Conservation (phyloP, 169 alveolate genomes). For the Plasmodium relictum region DNA sequence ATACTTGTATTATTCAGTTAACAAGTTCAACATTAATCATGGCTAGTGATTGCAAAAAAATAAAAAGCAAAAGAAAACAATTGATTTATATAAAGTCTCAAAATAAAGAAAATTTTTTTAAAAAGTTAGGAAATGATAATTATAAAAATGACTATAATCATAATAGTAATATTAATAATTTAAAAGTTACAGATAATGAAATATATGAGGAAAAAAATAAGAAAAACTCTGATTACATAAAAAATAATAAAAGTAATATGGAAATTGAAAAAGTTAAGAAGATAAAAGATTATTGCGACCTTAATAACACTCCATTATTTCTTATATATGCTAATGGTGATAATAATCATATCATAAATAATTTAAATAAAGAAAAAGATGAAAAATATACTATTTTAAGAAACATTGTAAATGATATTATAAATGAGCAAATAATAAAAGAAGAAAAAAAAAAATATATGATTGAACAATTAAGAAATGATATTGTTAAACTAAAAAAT, state of each 20-base stretch:
- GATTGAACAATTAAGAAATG: constrained; percentile 20
- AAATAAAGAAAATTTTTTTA: constrained; percentile 29
- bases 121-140: constrained; percentile 11
- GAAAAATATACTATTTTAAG: constrained; percentile 18
- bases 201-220: not conserved
- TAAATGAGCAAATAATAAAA: constrained; percentile 12
- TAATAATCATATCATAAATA: not conserved
- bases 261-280: not conserved
- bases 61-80: constrained; percentile 70
- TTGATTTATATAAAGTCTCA: constrained; percentile 46
- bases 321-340: constrained; percentile 22
- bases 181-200: not conserved
- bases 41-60: constrained; percentile 67
- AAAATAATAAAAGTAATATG: not conserved
- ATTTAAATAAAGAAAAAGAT: not conserved
- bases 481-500: constrained; percentile 10
- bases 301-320: constrained; percentile 6
- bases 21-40: constrained; percentile 62
- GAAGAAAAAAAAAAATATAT: constrained; percentile 14
- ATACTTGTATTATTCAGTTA: constrained; percentile 8
- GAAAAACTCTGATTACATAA: not conserved
- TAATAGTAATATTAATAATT: no score
- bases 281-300: not conserved
- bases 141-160: not conserved
- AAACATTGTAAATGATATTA: constrained; percentile 13